Evolutionary conservation across 1,139 yeast genomes (phyloP).

Genomic region (Wickerhamiella infanticola): DNA sequence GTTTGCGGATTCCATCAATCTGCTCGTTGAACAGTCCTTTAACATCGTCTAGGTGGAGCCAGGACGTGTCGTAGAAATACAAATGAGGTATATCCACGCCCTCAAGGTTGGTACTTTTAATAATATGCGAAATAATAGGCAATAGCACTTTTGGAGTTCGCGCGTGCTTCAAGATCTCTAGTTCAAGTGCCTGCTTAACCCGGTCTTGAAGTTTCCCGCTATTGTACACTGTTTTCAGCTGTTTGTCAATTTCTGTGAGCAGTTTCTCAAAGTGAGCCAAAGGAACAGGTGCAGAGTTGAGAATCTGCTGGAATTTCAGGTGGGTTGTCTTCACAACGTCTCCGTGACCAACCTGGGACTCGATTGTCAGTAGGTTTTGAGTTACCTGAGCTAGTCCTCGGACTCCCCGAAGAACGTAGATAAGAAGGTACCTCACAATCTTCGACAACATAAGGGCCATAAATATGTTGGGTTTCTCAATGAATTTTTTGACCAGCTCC

Average conservation of each 20-base stretch:
- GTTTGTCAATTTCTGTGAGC: conserved; percentile 36
- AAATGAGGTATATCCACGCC: conserved; percentile 28
- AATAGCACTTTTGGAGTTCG: conserved; percentile 34
- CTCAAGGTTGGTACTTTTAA: conserved; percentile 18
- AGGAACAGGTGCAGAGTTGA: conserved; percentile 40
- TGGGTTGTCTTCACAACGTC: conserved; percentile 15
- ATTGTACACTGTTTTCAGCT: conserved; percentile 19
- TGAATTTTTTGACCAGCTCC: neutral
- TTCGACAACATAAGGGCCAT: conserved; percentile 34
- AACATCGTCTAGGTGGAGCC: conserved; percentile 42
- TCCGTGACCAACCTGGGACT: neutral
- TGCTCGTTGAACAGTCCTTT: conserved; percentile 10
- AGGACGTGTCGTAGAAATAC: conserved; percentile 51
- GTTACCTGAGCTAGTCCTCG: conserved; percentile 46
- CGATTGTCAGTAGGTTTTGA: conserved; percentile 21
- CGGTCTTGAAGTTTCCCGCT: conserved; percentile 7
- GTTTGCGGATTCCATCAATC: conserved; percentile 22
- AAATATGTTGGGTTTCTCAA: conserved; percentile 3
- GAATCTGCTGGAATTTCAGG: conserved; percentile 33
- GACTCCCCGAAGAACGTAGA: conserved; percentile 54
- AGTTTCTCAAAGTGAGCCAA: conserved; percentile 46
- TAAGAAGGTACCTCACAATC: conserved; percentile 52
- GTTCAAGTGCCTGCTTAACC: conserved; percentile 32
- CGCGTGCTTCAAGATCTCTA: conserved; percentile 51
- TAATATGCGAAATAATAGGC: conserved; percentile 25